Evolutionary conservation across 345 rosid genomes (phyloP).

Genomic region (Dovyalis caffra): DNA sequence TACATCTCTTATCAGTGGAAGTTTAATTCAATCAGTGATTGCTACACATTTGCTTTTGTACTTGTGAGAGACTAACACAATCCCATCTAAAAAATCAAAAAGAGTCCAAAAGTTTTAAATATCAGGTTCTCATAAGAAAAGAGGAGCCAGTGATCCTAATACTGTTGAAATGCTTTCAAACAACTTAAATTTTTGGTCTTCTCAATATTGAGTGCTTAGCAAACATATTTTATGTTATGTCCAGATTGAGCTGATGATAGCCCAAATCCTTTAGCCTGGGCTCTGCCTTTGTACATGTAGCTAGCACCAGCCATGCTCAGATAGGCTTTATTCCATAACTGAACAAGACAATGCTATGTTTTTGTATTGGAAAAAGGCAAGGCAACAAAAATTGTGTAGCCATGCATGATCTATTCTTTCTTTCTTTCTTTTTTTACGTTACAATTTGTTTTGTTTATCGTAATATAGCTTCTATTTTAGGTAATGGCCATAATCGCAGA

Average conservation of each 20-base stretch:
- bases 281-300: background rate
- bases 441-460: background rate
- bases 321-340: background rate
- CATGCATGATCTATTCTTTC: background rate
- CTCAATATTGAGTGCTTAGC: background rate
- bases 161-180: background rate
- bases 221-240: background rate
- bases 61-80: background rate
- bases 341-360: background rate
- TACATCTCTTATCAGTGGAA: background rate
- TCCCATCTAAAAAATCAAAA: background rate
- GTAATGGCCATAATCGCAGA: conserved; percentile 96
- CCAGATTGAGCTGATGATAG: background rate
- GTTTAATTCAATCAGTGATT: no score
- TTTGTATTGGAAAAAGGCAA: no score
- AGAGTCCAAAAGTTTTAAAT: no score
- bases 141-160: background rate
- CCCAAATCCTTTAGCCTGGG: background rate
- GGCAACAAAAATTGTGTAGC: no score
- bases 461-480: conserved; percentile 32
- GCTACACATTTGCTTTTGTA: background rate
- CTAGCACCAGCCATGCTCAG: background rate
- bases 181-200: background rate
- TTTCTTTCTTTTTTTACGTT: background rate
- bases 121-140: background rate